Evolutionary conservation across 208 protist species (phyloP).

Genomic region (Leishmania arabica): DNA sequence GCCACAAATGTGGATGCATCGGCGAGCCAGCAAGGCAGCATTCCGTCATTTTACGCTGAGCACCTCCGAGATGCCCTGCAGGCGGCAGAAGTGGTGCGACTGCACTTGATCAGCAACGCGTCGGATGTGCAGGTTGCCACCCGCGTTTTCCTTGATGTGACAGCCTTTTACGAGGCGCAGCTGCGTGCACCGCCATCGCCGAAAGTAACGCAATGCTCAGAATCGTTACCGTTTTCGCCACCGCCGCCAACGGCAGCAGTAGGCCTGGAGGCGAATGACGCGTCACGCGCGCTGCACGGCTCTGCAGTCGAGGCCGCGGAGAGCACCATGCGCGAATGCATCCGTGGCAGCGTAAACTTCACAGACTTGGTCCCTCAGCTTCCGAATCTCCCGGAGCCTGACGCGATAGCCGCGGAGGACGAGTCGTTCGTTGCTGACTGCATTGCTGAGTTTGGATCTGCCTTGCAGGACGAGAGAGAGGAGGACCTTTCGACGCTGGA

Average conservation of each 20-base stretch:
- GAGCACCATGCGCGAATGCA: conserved; percentile 29
- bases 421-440: conserved; percentile 42
- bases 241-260: neutral
- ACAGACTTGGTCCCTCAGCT: conserved; percentile 15
- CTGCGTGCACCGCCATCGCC: neutral
- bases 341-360: conserved; percentile 28
- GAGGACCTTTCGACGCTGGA: conserved; percentile 17
- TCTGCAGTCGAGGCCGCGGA: conserved; percentile 29
- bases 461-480: conserved; percentile 30
- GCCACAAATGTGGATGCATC: neutral
- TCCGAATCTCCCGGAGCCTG: conserved; percentile 6
- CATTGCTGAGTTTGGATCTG: conserved; percentile 42
- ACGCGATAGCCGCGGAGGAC: conserved; percentile 27
- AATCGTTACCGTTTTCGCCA: neutral
- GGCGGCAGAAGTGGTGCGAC: conserved; percentile 38
- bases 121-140: conserved; percentile 52
- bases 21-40: neutral
- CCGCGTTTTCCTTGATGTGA: conserved; percentile 37
- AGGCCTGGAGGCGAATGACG: neutral
- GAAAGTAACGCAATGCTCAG: neutral
- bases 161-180: conserved; percentile 38
- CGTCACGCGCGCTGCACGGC: conserved; percentile 16
- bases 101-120: conserved; percentile 35
- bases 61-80: conserved; percentile 40
- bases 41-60: conserved; percentile 22